Percentiles rank a stretch among this genome's conserved stretches.
These are phyloP conservation scores for Rhodotorula sp. DNA, from an alignment of 1,284 basidiomycete species.

Conservation along the genomic window DNA sequence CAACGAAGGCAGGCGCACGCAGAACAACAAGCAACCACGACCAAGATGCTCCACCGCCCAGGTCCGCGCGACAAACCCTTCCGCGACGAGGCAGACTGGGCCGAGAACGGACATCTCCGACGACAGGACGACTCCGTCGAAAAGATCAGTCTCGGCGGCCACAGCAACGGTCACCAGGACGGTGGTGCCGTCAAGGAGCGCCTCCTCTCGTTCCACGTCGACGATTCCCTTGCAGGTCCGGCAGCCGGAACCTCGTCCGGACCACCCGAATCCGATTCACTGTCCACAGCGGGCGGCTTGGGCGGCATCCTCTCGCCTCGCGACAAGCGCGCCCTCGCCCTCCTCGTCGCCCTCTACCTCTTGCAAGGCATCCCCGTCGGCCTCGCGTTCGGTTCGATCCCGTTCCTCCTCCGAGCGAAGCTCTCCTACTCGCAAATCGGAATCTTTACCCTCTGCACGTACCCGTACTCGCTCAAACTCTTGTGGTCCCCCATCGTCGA, in stretches of 20 bases:
- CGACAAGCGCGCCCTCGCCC: slow-evolving; percentile 80
- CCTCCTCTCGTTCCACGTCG: neutral
- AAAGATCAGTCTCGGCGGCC: neutral
- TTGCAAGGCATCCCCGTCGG: slow-evolving; percentile 95
- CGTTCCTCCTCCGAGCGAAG: slow-evolving; percentile 91
- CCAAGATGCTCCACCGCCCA: neutral
- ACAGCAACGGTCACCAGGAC: neutral
- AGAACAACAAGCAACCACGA: too few relatives aligned
- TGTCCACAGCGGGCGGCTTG: neutral
- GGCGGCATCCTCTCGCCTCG: slow-evolving; percentile 15
- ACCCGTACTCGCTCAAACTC: slow-evolving; percentile 96
- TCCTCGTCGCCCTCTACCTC: slow-evolving; percentile 85
- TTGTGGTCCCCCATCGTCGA: slow-evolving; percentile 98
- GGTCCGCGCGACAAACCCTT: neutral
- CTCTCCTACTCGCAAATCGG: slow-evolving; percentile 95
- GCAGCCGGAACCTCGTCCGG: neutral
- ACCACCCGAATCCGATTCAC: neutral
- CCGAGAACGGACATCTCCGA: neutral
- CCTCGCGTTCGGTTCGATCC: slow-evolving; percentile 74
- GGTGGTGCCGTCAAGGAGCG: neutral
- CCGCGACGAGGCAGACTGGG: neutral
- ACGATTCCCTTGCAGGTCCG: neutral
- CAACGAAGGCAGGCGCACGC: too few relatives aligned
- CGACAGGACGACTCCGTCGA: too few relatives aligned
- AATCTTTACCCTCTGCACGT: slow-evolving; percentile 88